Base-by-base conservation (phyloP, 2,329 filamentous ascomycete species). In the Ascochyta rabiei region DNA sequence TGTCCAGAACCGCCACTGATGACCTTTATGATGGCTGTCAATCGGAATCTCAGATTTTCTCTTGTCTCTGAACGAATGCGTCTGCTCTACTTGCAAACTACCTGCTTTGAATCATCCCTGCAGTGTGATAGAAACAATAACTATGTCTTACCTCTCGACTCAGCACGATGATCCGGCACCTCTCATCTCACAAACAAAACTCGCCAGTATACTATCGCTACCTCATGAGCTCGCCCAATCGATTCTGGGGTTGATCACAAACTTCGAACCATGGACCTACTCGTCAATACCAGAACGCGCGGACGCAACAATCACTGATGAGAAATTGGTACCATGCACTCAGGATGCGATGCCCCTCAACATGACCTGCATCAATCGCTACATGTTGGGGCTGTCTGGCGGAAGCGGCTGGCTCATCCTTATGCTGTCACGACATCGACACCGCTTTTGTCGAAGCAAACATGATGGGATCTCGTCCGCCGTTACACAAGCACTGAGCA, bases 401-500 rank as follows among this genome's bases (percentile, higher is more conserved):
- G 15, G 26, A 10, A n/a, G 28, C 15, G 24, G 13, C 12, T 53
- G 50, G 50, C 38, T 48, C 1, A 7, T 31, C 9, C 24, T 53
- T 2, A 10, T 33, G 3, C 38, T 53, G 3, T 42, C 37, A 13
- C 50, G 38, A 6, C 50, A 53, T 42, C 43, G 38, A 12, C 38
- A 42, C 15, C 23, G 34, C 26, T 31, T 53, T 9, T 24, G 18
- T 3, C 30, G 26, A 6, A 23, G 18, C 13, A 44, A 42, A 13
- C 9, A 9, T 7, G n/a, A 1, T 15, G 33, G 38, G 8, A 21
- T 48, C 6, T 18, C 43, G 16, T 18, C 23, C 4, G 38, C 31
- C 5, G 19, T 53, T 7, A 53, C 38, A 6, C 50, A 53, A 9
- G 50, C 50, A 8, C n/a, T 53, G 18, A 47, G 37, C 12, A 37